Conservation (phyloP, 768 basidiomycete species). For the Sarcodon sp. region DNA sequence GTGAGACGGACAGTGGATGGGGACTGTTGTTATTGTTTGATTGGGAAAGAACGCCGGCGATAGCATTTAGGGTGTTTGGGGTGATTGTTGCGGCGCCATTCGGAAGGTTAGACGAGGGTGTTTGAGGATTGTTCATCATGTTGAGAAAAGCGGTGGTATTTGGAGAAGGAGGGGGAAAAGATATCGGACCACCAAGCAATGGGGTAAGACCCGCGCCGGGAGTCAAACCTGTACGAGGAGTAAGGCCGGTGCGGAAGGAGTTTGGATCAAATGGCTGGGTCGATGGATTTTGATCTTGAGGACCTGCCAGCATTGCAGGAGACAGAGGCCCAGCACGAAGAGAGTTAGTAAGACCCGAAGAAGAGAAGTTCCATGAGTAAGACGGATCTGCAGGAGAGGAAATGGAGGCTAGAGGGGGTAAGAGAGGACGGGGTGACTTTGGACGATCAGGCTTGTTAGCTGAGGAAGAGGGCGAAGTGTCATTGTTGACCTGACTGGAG, state of each 20-base stretch:
- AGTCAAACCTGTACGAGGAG: slow-evolving; percentile 76
- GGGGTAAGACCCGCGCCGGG: slow-evolving; percentile 78
- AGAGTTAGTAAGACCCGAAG: slow-evolving; percentile 51
- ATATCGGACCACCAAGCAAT: slow-evolving; percentile 37
- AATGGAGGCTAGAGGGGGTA: slow-evolving; percentile 74
- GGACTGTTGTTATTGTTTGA: slow-evolving; percentile 49
- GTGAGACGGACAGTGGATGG: slow-evolving; percentile 22
- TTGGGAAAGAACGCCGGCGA: slow-evolving; percentile 64
- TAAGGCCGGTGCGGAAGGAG: slow-evolving; percentile 76
- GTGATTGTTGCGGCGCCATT: slow-evolving; percentile 34
- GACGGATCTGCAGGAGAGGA: slow-evolving; percentile 52
- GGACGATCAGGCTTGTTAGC: slow-evolving; percentile 13
- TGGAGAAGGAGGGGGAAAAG: slow-evolving; percentile 76
- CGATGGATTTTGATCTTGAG: slow-evolving; percentile 34
- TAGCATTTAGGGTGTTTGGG: slow-evolving; percentile 58
- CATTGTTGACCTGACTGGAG: slow-evolving; percentile 13
- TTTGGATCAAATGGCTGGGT: slow-evolving; percentile 50
- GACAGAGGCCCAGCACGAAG: slow-evolving; percentile 89
- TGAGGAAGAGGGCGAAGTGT: slow-evolving; percentile 9
- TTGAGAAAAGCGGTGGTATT: slow-evolving; percentile 88
- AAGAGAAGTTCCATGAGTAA: slow-evolving; percentile 50
- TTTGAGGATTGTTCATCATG: slow-evolving; percentile 60
- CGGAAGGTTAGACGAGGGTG: slow-evolving; percentile 11
- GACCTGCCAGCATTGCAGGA: slow-evolving; percentile 92
- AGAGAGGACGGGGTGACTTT: slow-evolving; percentile 49